Base-by-base conservation (phyloP, 1,284 basidiomycete species). In the Porodaedalea pini region DNA sequence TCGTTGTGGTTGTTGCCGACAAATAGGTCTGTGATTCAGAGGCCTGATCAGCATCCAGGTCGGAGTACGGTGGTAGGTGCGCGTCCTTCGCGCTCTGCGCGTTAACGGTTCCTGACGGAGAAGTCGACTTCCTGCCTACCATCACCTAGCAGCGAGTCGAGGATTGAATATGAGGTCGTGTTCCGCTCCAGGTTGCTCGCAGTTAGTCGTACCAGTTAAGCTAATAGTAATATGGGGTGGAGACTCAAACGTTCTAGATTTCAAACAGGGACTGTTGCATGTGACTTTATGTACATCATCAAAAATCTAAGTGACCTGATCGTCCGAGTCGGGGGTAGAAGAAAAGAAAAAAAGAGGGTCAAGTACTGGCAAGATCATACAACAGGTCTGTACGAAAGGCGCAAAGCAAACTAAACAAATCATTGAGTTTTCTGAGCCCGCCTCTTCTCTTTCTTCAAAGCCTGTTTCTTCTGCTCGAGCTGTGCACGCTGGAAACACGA, bases 1-100 rank as follows among this genome's bases (percentile, higher is more conserved):
- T 76, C 5, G 80, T 82, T 23, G 78, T 78, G 23, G 75, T 78
- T 31, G 74, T 78, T 65, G 77, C 78, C 41, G 78, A 67, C 48
- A 78, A 67, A 50, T 79, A 63, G 4, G 49, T 25, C 10, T 36
- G 43, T 8, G 53, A 51, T 25, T 78, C 61, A 40, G 75, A 68
- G n/a, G 74, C 62, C 49, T 29, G 55, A 19, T 32, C 44, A 17
- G 21, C 68, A 61, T n/a, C 64, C 62, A 62, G 65, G 43, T 73
- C 68, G 54, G 70, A 69, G 64, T 78, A 77, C 7, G 76, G 71
- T 58, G 76, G 75, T 40, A 75, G 75, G 47, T 73, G 63, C 51
- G 51, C 21, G 53, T 53, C 32, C 27, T 43, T 27, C 29, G 51
- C 29, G 58, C 36, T 40, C 8, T 41, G 54, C 8, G 21, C 21